Conservation (phyloP, 1,139 yeast species). For the Hanseniaspora sp. region DNA sequence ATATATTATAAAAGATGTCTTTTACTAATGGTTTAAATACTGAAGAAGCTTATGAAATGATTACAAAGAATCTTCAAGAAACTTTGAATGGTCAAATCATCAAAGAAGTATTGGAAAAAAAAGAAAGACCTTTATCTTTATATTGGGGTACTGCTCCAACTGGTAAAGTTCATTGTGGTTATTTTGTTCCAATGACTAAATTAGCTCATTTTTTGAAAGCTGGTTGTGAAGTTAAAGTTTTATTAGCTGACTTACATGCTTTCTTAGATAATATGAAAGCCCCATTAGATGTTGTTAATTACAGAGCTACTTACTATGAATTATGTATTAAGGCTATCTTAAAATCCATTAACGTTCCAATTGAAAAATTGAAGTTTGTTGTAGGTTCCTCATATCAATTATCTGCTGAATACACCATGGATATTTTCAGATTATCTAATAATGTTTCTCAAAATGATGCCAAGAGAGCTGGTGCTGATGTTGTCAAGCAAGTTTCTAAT, state of each 20-base stretch:
- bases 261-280: slow-evolving; percentile 98
- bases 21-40: slow-evolving; percentile 32
- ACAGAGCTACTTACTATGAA: slow-evolving; percentile 86
- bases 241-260: slow-evolving; percentile 95
- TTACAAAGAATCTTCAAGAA: slow-evolving; percentile 83
- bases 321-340: slow-evolving; percentile 71
- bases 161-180: slow-evolving; percentile 97
- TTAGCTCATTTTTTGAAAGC: slow-evolving; percentile 91
- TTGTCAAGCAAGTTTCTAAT: slow-evolving; percentile 91
- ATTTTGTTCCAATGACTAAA: slow-evolving; percentile 95
- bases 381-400: slow-evolving; percentile 84
- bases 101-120: slow-evolving; percentile 67
- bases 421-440: slow-evolving; percentile 73
- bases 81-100: slow-evolving; percentile 75
- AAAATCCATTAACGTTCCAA: slow-evolving; percentile 77
- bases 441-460: slow-evolving; percentile 88
- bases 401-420: slow-evolving; percentile 68
- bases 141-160: slow-evolving; percentile 98
- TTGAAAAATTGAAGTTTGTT: slow-evolving; percentile 73
- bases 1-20: neutral
- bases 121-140: slow-evolving; percentile 68
- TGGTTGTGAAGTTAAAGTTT: slow-evolving; percentile 86
- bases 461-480: slow-evolving; percentile 98
- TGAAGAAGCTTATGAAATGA: slow-evolving; percentile 59
- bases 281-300: slow-evolving; percentile 77